phyloP scores from a whole-genome alignment of 2,329 filamentous ascomycete species.

The Rhynchosporium agropyri region DNA sequence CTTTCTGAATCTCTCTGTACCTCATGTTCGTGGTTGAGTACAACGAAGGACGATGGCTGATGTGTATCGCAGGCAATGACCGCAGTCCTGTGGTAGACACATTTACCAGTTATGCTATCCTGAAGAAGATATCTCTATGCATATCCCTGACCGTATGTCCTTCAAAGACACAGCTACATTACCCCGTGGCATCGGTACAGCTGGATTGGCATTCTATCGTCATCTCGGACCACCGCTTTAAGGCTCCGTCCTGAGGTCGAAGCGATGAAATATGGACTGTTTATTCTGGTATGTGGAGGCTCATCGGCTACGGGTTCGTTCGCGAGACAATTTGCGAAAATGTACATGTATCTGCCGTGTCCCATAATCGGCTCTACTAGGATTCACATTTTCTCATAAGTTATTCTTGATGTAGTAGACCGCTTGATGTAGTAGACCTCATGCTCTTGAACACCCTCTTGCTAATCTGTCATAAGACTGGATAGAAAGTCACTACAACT shows the following conservation, averaged over 20 bases:
- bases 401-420: too few species aligned
- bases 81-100: constrained; percentile 32
- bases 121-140: constrained; percentile 46
- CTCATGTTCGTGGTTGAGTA: background rate
- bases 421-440: too few species aligned
- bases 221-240: constrained; percentile 37
- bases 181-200: constrained; percentile 25
- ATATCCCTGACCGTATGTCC: constrained; percentile 48
- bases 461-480: constrained; percentile 21
- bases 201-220: constrained; percentile 28
- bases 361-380: background rate
- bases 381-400: too few species aligned
- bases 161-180: constrained; percentile 49
- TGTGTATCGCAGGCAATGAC: constrained; percentile 21
- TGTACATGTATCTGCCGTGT: constrained; percentile 42
- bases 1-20: background rate
- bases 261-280: constrained; percentile 16
- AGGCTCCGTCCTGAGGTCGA: constrained; percentile 22
- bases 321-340: constrained; percentile 42
- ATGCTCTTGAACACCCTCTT: constrained; percentile 27
- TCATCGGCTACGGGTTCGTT: constrained; percentile 37
- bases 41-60: background rate
- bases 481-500: constrained; percentile 44
- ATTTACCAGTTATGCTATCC: constrained; percentile 34
- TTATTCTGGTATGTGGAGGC: constrained; percentile 43